Percentiles rank a stretch among this genome's conserved stretches.
phyloP scores from a whole-genome alignment of 768 basidiomycete genomes.

The Tylopilus balloui region DNA sequence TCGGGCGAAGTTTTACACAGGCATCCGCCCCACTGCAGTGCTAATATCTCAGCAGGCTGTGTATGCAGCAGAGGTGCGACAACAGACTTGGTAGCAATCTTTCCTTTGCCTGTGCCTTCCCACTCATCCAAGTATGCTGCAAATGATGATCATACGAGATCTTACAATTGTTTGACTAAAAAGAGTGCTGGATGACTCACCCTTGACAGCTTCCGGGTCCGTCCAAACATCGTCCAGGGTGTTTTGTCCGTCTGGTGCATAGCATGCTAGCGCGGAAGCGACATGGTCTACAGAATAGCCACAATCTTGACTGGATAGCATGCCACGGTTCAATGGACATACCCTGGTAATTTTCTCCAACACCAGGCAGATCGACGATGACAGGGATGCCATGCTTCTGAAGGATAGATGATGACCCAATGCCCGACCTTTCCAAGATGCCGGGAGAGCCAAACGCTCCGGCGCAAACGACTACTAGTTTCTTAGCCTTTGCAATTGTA shows the following conservation, averaged over 20 bases:
- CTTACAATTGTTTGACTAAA: too few species aligned
- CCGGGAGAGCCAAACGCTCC: slow-evolving; percentile 4
- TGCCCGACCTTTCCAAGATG: slow-evolving; percentile 9
- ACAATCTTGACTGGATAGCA: background rate
- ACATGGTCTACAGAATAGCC: slow-evolving; percentile 27
- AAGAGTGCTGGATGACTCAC: too few species aligned
- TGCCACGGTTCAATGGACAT: background rate
- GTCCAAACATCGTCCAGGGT: slow-evolving; percentile 47
- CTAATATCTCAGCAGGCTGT: background rate
- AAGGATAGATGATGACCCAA: slow-evolving; percentile 1
- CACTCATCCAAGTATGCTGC: too few species aligned
- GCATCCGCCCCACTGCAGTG: slow-evolving; percentile 31
- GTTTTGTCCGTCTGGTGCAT: slow-evolving; percentile 40
- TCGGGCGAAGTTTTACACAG: slow-evolving; percentile 54
- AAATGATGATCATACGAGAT: too few species aligned
- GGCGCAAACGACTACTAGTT: slow-evolving; percentile 2
- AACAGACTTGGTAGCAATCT: background rate
- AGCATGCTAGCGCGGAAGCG: slow-evolving; percentile 25
- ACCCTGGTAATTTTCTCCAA: slow-evolving; percentile 7
- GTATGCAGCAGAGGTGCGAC: background rate
- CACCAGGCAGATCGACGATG: slow-evolving; percentile 2
- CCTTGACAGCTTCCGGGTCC: slow-evolving; percentile 29
- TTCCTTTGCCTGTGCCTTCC: too few species aligned
- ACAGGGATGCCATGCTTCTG: background rate
- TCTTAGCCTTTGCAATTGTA: background rate